Percentiles rank a stretch among this genome's conserved stretches.
These are phyloP conservation scores for Paraleonurus japonicus DNA, from an alignment of 257 asterid species.

Conservation along the genomic window DNA sequence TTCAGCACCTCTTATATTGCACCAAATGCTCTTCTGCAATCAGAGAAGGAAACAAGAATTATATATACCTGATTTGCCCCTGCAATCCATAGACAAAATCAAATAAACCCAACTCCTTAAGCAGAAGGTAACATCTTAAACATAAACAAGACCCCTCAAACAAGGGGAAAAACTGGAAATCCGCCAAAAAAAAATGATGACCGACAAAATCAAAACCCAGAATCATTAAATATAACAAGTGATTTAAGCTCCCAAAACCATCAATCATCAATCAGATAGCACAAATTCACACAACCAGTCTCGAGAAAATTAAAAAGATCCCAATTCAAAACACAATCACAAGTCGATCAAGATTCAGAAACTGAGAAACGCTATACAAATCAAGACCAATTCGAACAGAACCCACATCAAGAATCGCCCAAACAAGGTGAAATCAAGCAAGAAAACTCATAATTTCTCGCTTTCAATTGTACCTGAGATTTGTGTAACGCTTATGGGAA, in stretches of 20 bases:
- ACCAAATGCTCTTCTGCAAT: conserved; percentile 12
- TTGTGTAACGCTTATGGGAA: neutral
- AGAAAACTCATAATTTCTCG: neutral
- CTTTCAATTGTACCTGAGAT: conserved; percentile 28
- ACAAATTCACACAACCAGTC: conserved; percentile 21
- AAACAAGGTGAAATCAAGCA: conserved; percentile 10
- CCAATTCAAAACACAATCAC: conserved; percentile 23
- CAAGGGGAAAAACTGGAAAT: neutral
- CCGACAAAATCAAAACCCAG: conserved; percentile 17
- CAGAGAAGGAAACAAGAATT: neutral
- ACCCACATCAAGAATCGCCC: conserved; percentile 29
- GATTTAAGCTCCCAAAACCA: conserved; percentile 24
- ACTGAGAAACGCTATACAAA: conserved; percentile 13
- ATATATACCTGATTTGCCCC: neutral
- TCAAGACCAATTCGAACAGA: neutral
- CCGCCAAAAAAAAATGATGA: neutral
- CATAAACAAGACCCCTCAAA: conserved; percentile 8
- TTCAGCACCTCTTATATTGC: conserved; percentile 1
- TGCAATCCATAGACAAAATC: conserved; percentile 13
- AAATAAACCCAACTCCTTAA: conserved; percentile 12
- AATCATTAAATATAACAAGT: conserved; percentile 5
- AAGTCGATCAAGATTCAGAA: conserved; percentile 34
- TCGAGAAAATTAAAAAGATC: conserved; percentile 30
- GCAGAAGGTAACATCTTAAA: conserved; percentile 18
- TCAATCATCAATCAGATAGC: conserved; percentile 25